phyloP scores from a whole-genome alignment of 116 monocot species.

The Iris pallida region DNA sequence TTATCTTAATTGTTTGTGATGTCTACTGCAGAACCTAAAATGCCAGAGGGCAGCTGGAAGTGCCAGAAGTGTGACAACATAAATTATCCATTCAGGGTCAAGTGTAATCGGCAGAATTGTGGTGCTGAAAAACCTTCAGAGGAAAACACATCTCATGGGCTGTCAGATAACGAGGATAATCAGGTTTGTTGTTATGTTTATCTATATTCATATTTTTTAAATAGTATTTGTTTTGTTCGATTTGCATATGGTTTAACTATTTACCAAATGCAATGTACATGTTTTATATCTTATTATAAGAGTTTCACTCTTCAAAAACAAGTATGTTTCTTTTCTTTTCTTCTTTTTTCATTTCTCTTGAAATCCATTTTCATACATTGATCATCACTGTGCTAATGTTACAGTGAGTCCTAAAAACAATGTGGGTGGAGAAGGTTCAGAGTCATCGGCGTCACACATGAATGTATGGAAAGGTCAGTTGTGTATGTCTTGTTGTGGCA shows the following conservation, averaged over 20 bases:
- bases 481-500: conserved; percentile 30
- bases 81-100: conserved; percentile 88
- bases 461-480: conserved; percentile 67
- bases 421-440: conserved; percentile 85
- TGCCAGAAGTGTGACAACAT: conserved; percentile 89
- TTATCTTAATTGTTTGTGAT: background rate
- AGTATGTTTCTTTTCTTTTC: background rate
- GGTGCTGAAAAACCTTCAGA: conserved; percentile 79
- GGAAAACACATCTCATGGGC: conserved; percentile 27
- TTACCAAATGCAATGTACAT: conserved; percentile 1
- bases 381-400: conserved; percentile 72
- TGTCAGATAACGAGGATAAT: conserved; percentile 56
- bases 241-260: conserved; percentile 1
- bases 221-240: too few species aligned
- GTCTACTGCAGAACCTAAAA: conserved; percentile 57
- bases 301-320: background rate
- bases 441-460: conserved; percentile 59
- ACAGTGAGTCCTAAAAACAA: conserved; percentile 82
- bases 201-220: background rate
- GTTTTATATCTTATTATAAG: background rate
- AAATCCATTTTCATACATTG: conserved; percentile 34
- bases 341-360: conserved; percentile 4
- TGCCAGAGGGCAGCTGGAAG: conserved; percentile 94
- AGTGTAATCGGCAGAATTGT: conserved; percentile 88
- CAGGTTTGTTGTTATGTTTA: conserved; percentile 42